Conservation (phyloP, 1,284 basidiomycete genomes). For the Marasmius oreades region DNA sequence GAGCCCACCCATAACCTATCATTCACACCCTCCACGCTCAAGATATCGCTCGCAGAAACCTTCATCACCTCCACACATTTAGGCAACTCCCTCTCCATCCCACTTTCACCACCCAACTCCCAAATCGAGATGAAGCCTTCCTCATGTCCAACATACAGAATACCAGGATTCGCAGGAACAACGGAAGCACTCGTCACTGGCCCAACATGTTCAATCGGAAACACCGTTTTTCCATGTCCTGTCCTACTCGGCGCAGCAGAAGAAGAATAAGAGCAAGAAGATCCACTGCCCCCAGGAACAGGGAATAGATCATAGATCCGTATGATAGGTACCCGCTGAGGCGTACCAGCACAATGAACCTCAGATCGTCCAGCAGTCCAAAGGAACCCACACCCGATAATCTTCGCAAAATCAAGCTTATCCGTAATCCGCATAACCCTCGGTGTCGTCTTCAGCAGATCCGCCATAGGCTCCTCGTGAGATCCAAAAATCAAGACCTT, state of each 20-base stretch:
- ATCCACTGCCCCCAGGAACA: too few species aligned
- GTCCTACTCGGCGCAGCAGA: constrained; percentile 37
- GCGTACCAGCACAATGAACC: constrained; percentile 32
- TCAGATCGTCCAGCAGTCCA: constrained; percentile 75
- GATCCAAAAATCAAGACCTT: constrained; percentile 72
- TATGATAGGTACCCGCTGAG: constrained; percentile 61
- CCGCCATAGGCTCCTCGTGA: constrained; percentile 29
- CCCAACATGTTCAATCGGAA: constrained; percentile 66
- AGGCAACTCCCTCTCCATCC: constrained; percentile 47
- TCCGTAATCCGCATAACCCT: constrained; percentile 74
- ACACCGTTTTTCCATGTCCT: constrained; percentile 37
- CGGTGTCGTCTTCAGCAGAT: constrained; percentile 45
- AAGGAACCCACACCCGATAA: constrained; percentile 68
- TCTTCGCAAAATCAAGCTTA: constrained; percentile 73
- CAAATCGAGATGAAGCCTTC: constrained; percentile 86
- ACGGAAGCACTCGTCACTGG: constrained; percentile 80
- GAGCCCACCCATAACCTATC: constrained; percentile 84
- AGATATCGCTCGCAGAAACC: constrained; percentile 75
- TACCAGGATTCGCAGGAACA: constrained; percentile 63
- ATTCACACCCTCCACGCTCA: constrained; percentile 78
- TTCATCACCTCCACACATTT: constrained; percentile 69
- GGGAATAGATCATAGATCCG: constrained; percentile 72
- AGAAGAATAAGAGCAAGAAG: too few species aligned
- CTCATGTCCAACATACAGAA: constrained; percentile 90
- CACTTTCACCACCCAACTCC: constrained; percentile 34